Conservation (phyloP, 139 green algal genomes). For the Diplosphaera chodatii region DNA sequence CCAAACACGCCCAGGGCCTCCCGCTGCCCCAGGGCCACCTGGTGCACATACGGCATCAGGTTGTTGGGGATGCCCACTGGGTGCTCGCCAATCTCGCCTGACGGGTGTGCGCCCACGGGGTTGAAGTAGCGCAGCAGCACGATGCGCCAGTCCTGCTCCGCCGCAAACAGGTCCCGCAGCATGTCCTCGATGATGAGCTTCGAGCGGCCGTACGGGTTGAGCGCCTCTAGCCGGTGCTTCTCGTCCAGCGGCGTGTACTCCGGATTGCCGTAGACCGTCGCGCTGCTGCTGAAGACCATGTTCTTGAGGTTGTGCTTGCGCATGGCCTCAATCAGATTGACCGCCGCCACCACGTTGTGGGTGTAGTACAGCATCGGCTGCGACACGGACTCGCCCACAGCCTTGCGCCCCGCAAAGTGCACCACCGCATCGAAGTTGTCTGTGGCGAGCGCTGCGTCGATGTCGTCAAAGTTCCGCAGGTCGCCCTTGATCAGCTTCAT, state of each 20-base stretch:
- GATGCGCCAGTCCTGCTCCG: slow-evolving; percentile 78
- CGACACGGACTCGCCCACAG: slow-evolving; percentile 84
- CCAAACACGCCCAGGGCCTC: slow-evolving; percentile 87
- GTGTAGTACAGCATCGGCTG: slow-evolving; percentile 93
- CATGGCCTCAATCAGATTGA: slow-evolving; percentile 86
- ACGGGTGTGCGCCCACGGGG: slow-evolving; percentile 81
- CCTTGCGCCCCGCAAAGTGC: slow-evolving; percentile 94
- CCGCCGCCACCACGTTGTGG: slow-evolving; percentile 93
- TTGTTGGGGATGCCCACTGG: slow-evolving; percentile 96
- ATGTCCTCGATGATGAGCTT: slow-evolving; percentile 98
- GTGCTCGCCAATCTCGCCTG: slow-evolving; percentile 87
- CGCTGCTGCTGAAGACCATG: slow-evolving; percentile 85
- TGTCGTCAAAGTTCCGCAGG: slow-evolving; percentile 29
- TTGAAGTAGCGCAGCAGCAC: slow-evolving; percentile 94
- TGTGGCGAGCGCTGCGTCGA: slow-evolving; percentile 35
- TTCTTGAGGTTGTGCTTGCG: slow-evolving; percentile 47
- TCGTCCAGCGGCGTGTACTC: slow-evolving; percentile 89
- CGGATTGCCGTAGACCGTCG: slow-evolving; percentile 95
- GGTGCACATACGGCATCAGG: slow-evolving; percentile 98
- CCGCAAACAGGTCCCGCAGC: slow-evolving; percentile 51
- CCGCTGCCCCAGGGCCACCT: slow-evolving; percentile 86
- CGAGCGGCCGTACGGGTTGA: slow-evolving; percentile 91
- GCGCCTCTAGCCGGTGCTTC: slow-evolving; percentile 65
- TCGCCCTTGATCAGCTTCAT: slow-evolving; percentile 75
- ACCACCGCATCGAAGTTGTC: slow-evolving; percentile 80